phyloP scores from a whole-genome alignment of 2,329 filamentous ascomycete genomes.

The Monosporascus ibericus region DNA sequence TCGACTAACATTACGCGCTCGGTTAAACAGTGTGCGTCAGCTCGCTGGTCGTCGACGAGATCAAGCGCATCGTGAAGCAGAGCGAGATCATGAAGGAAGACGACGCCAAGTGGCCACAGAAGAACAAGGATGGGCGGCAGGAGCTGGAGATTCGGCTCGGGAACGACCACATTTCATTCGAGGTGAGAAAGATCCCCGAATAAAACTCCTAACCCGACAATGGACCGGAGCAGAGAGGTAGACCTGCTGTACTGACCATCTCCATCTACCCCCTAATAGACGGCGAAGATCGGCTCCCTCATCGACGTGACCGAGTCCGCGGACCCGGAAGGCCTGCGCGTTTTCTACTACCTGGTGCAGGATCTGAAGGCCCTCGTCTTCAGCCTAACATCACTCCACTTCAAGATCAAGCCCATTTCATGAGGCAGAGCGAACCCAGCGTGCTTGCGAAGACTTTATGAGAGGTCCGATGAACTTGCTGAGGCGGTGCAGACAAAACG shows the following conservation, averaged over 20 bases:
- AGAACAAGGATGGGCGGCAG: slow-evolving; percentile 97
- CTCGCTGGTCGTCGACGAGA: slow-evolving; percentile 81
- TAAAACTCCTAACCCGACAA: too few relatives aligned
- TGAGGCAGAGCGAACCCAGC: slow-evolving; percentile 6
- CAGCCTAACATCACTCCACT: slow-evolving; percentile 91
- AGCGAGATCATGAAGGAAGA: slow-evolving; percentile 99
- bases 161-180: slow-evolving; percentile 95
- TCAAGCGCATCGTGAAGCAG: slow-evolving; percentile 93
- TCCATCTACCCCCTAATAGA: slow-evolving; percentile 45
- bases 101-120: slow-evolving; percentile 96
- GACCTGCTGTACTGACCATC: slow-evolving; percentile 5
- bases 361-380: slow-evolving; percentile 96
- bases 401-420: slow-evolving; percentile 83
- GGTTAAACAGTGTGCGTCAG: slow-evolving; percentile 79
- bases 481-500: slow-evolving; percentile 9
- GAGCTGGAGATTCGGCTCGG: slow-evolving; percentile 92
- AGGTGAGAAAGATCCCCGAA: slow-evolving; percentile 53
- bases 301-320: slow-evolving; percentile 95
- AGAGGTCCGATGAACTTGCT: background rate
- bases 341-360: slow-evolving; percentile 98
- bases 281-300: slow-evolving; percentile 94
- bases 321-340: slow-evolving; percentile 89
- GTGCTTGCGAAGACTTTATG: too few relatives aligned
- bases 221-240: too few relatives aligned
- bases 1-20: slow-evolving; percentile 1